A percentile compares a stretch with the other conserved stretches of the same genome.
Conservation (phyloP, 495 filamentous ascomycete genomes). For the Penicillium parvum region DNA sequence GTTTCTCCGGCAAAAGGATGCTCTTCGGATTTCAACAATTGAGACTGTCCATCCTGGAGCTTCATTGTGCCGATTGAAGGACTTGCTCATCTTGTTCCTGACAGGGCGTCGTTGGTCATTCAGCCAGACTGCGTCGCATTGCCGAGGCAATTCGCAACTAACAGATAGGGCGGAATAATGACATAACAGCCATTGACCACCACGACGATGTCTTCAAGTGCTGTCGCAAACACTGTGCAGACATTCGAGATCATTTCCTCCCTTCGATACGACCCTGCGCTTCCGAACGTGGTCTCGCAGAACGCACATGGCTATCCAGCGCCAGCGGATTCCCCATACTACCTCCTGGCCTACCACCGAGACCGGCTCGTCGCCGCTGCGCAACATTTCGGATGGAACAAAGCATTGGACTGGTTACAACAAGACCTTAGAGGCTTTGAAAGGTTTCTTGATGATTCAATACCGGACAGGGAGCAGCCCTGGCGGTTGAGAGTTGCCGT, state of each 20-base stretch:
- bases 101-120: too few relatives aligned
- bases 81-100: background rate
- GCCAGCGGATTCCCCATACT: slow-evolving; percentile 59
- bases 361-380: slow-evolving; percentile 78
- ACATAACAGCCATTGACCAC: slow-evolving; percentile 1
- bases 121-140: background rate
- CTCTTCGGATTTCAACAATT: background rate
- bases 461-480: slow-evolving; percentile 31
- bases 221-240: background rate
- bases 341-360: slow-evolving; percentile 77
- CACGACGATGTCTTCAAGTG: slow-evolving; percentile 7
- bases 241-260: slow-evolving; percentile 65
- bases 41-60: too few relatives aligned
- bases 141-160: slow-evolving; percentile 7
- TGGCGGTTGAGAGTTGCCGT: slow-evolving; percentile 55
- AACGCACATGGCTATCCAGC: slow-evolving; percentile 40
- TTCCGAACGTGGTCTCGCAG: slow-evolving; percentile 39
- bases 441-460: slow-evolving; percentile 29
- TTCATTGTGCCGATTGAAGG: too few relatives aligned
- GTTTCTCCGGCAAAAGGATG: slow-evolving; percentile 6
- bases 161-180: slow-evolving; percentile 1
- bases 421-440: slow-evolving; percentile 25
- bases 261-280: slow-evolving; percentile 66
- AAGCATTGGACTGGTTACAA: slow-evolving; percentile 28
- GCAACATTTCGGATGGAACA: slow-evolving; percentile 58